phyloP scores from a whole-genome alignment of 2,329 filamentous ascomycete species.

The Leptographium radiaticola region DNA sequence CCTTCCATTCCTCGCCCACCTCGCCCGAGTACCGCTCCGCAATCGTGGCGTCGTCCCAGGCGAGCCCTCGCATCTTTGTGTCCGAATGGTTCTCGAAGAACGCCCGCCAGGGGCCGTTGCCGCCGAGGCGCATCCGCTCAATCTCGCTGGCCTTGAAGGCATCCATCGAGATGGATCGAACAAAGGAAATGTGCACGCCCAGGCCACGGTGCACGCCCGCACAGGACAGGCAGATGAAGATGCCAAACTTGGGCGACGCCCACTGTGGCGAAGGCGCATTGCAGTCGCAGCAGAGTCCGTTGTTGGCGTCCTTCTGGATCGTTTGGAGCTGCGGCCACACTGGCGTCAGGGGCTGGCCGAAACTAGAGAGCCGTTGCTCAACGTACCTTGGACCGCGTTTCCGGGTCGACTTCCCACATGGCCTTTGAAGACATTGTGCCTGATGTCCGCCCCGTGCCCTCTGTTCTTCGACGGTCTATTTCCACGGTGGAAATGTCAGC shows the following conservation, averaged over 20 bases:
- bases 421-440: slow-evolving; percentile 51
- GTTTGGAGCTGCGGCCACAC: slow-evolving; percentile 56
- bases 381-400: slow-evolving; percentile 83
- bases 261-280: slow-evolving; percentile 93
- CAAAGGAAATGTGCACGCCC: slow-evolving; percentile 96
- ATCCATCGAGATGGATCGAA: slow-evolving; percentile 96
- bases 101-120: slow-evolving; percentile 73
- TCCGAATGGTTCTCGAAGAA: slow-evolving; percentile 70
- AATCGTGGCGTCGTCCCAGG: slow-evolving; percentile 80
- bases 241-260: slow-evolving; percentile 93
- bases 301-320: slow-evolving; percentile 81
- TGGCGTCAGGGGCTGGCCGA: not conserved
- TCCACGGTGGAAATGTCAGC: not conserved
- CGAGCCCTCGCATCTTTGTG: slow-evolving; percentile 52
- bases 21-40: slow-evolving; percentile 83
- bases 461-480: not conserved
- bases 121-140: slow-evolving; percentile 82
- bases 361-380: not conserved
- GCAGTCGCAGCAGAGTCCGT: slow-evolving; percentile 90
- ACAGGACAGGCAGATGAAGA: slow-evolving; percentile 96
- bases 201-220: slow-evolving; percentile 89
- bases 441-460: not conserved
- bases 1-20: slow-evolving; percentile 90
- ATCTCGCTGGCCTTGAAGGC: slow-evolving; percentile 91
- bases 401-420: slow-evolving; percentile 98